These are phyloP conservation scores for Echria macrotheca DNA, from an alignment of 495 filamentous ascomycete genomes.

Conservation along the genomic window DNA sequence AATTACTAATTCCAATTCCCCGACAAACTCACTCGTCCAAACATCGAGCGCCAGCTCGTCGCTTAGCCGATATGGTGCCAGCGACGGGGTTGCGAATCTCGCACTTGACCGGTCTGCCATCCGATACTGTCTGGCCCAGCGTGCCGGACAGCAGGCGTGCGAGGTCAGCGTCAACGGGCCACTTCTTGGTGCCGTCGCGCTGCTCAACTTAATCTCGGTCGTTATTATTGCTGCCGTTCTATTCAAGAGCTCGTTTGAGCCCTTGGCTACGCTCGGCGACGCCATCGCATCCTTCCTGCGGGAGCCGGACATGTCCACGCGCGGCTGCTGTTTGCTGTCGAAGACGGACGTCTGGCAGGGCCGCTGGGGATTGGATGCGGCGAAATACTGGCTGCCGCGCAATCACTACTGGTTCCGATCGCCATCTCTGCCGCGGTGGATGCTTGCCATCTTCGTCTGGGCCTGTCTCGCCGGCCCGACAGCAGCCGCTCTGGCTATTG, in stretches of 20 bases:
- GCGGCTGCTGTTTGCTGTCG: conserved; percentile 32
- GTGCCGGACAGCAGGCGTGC: conserved; percentile 25
- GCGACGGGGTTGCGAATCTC: conserved; percentile 15
- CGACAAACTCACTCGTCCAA: conserved; percentile 28
- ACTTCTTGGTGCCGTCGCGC: conserved; percentile 33
- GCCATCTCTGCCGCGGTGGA: conserved; percentile 34
- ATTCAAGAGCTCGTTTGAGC: conserved; percentile 29
- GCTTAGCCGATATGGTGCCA: conserved; percentile 9
- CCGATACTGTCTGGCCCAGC: conserved; percentile 32
- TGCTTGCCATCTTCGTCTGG: conserved; percentile 27
- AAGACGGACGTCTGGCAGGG: conserved; percentile 36
- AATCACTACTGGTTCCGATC: conserved; percentile 39
- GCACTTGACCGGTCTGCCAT: conserved; percentile 19
- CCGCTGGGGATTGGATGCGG: conserved; percentile 30
- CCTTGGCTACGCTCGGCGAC: conserved; percentile 42
- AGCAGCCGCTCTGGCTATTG: conserved; percentile 27
- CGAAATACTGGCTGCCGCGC: conserved; percentile 35
- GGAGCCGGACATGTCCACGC: conserved; percentile 33
- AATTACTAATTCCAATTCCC: conserved; percentile 24
- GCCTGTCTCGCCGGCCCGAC: conserved; percentile 19
- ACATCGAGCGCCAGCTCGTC: conserved; percentile 19
- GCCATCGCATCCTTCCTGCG: conserved; percentile 42
- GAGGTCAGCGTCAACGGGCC: conserved; percentile 35
- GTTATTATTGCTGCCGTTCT: conserved; percentile 30
- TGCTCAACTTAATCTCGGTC: conserved; percentile 37